A percentile compares a stretch with the other conserved stretches of the same genome.
Conservation (phyloP, 1,139 yeast genomes). For the Martiniozyma asiatica region DNA sequence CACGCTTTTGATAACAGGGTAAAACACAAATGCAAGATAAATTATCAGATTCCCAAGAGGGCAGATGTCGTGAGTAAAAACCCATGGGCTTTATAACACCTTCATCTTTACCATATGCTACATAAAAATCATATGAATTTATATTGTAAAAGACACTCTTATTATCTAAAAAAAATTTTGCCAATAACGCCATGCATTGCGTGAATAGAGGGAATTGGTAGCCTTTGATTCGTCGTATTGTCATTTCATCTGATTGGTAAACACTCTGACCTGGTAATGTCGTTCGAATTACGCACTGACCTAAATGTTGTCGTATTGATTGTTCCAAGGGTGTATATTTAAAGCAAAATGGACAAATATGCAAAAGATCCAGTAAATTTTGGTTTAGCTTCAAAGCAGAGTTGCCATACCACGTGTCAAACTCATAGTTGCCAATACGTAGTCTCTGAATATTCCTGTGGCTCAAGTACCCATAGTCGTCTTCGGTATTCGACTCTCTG, state of each 20-base stretch:
- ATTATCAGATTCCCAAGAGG: slow-evolving; percentile 77
- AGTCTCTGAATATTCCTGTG: slow-evolving; percentile 53
- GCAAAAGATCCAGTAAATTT: slow-evolving; percentile 48
- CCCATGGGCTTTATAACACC: slow-evolving; percentile 55
- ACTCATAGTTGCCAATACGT: slow-evolving; percentile 50
- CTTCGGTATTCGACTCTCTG: slow-evolving; percentile 11
- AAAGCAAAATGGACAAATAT: slow-evolving; percentile 75
- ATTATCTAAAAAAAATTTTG: slow-evolving; percentile 81
- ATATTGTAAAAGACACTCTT: slow-evolving; percentile 77
- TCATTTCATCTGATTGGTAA: slow-evolving; percentile 20
- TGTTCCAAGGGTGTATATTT: slow-evolving; percentile 49
- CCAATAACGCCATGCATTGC: slow-evolving; percentile 74
- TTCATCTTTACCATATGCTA: slow-evolving; percentile 42
- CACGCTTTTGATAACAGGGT: slow-evolving; percentile 81
- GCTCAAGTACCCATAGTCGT: slow-evolving; percentile 48
- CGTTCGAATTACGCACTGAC: too few species aligned
- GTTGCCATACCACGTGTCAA: slow-evolving; percentile 80
- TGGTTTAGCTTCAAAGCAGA: slow-evolving; percentile 47
- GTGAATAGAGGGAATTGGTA: slow-evolving; percentile 51
- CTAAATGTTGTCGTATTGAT: too few species aligned
- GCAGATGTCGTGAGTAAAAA: slow-evolving; percentile 77
- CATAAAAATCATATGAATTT: slow-evolving; percentile 69
- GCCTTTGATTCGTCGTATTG: slow-evolving; percentile 54
- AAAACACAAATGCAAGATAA: slow-evolving; percentile 83
- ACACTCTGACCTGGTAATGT: too few species aligned